These are phyloP conservation scores for Saksenaea oblongispora DNA, from an alignment of 371 early-diverging fungal genomes.

Conservation along the genomic window DNA sequence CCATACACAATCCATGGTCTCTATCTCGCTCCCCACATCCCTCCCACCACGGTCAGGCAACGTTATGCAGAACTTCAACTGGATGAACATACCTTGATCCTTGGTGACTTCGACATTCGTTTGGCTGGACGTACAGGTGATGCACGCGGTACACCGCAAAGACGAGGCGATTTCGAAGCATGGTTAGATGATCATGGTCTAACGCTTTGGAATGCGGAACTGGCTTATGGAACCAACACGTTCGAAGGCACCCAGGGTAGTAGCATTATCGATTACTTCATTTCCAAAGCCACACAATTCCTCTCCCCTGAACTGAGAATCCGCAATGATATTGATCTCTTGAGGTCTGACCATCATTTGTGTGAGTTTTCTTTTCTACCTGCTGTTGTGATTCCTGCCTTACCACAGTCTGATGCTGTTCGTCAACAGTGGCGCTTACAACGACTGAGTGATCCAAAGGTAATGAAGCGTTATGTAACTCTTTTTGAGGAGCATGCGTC, in stretches of 20 bases:
- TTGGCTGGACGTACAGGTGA: too few relatives aligned
- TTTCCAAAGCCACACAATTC: background rate
- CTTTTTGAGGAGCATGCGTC: background rate
- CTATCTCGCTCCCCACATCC: too few relatives aligned
- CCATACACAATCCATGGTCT: too few relatives aligned
- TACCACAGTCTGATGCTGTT: slow-evolving; percentile 5
- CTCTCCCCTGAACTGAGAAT: background rate
- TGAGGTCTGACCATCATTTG: slow-evolving; percentile 15
- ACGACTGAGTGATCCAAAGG: slow-evolving; percentile 1
- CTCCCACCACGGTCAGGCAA: too few relatives aligned
- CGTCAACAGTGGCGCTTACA: slow-evolving; percentile 6
- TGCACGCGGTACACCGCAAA: too few relatives aligned
- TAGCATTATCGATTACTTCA: slow-evolving; percentile 14
- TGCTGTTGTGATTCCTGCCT: background rate
- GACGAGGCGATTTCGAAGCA: too few relatives aligned
- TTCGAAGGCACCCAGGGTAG: background rate
- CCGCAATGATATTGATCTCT: background rate
- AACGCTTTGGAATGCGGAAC: slow-evolving; percentile 13
- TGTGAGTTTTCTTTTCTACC: slow-evolving; percentile 13
- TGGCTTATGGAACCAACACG: slow-evolving; percentile 6
- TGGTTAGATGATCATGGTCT: background rate
- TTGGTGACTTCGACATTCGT: too few relatives aligned
- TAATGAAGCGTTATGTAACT: background rate
- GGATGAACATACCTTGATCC: too few relatives aligned
- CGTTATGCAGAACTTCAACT: too few relatives aligned